Base-by-base conservation (phyloP, 345 rosid genomes). In the Litchi chinensis region DNA sequence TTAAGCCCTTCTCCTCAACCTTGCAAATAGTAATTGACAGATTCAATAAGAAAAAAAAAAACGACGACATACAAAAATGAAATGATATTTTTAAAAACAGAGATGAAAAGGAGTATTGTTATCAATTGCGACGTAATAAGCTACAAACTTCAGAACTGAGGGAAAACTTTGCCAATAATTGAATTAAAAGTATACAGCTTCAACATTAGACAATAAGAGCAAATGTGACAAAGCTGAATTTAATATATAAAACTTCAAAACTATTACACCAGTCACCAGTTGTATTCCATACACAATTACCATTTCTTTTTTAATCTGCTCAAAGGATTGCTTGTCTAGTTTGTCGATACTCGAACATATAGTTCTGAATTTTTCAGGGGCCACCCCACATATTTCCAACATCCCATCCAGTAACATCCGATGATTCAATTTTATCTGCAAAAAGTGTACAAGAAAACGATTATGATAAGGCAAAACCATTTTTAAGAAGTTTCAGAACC, bases 341-440 rank as follows among this genome's bases (percentile, higher is more conserved):
- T 95, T 93, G 82, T 95, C 99, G 6, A 93, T 91, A 75, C 99
- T 95, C 39, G 98, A 95, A 75, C 99, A 95, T 73, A 95, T 92
- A 62, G 97, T 86, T 81, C 97, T 86, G 86, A 93, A 93, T 79
- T 95, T 95, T 87, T 88, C 97, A 63, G 93, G 63, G 41, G 97
- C 97, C 74, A 95, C 99, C 54, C 97, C 97, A 83, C 99, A 93
- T 81, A 93, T 95, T 80, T 95, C 96, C 84, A 95, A 73, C 94
- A 95, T 93, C 26, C 99, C 98, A 82, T 95, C 98, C 64, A 95
- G 88, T 81, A 95, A 84, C 90, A 91, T 92, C 28, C 97, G 87
- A 79, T 95, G 99, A 81, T 91, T 94, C 83, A 96, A 81, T 84
- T 96, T 96, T 80, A 96, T 87, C 97, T 95, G 89, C 50, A 40